phyloP scores from a whole-genome alignment of 2,329 filamentous ascomycete species.

The Cladosporium sphaerospermum region DNA sequence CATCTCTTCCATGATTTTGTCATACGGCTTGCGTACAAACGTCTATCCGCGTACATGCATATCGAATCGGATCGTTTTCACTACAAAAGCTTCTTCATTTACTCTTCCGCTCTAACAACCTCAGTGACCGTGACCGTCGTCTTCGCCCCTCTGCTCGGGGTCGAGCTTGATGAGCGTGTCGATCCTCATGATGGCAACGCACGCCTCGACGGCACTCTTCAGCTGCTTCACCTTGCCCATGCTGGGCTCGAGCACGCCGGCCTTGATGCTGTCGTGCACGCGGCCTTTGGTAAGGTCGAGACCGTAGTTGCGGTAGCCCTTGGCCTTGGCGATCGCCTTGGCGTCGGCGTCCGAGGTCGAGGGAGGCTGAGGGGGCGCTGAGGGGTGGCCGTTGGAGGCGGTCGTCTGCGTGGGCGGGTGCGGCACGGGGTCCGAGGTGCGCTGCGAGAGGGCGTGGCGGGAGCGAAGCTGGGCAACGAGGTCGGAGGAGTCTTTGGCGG shows the following conservation, averaged over 20 bases:
- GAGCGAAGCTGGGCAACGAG: slow-evolving; percentile 92
- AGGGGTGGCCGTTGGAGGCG: slow-evolving; percentile 16
- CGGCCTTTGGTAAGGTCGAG: slow-evolving; percentile 84
- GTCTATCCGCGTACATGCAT: too few species aligned
- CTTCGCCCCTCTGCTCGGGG: slow-evolving; percentile 70
- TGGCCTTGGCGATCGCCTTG: slow-evolving; percentile 84
- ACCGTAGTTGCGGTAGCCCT: slow-evolving; percentile 98
- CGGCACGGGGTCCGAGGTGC: slow-evolving; percentile 71
- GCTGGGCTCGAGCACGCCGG: slow-evolving; percentile 90
- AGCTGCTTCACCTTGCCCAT: slow-evolving; percentile 98
- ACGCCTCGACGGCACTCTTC: slow-evolving; percentile 97
- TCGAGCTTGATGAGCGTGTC: slow-evolving; percentile 98
- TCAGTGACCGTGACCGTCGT: slow-evolving; percentile 47
- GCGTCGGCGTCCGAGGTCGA: slow-evolving; percentile 55
- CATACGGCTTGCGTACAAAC: too few species aligned
- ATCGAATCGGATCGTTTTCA: too few species aligned
- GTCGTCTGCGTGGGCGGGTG: slow-evolving; percentile 29
- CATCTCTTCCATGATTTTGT: too few species aligned
- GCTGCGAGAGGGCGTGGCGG: slow-evolving; percentile 88
- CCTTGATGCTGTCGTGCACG: slow-evolving; percentile 88
- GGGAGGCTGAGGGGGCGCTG: slow-evolving; percentile 15
- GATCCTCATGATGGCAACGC: slow-evolving; percentile 98
- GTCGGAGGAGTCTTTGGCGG: slow-evolving; percentile 91
- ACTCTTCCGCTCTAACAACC: slow-evolving; percentile 15
- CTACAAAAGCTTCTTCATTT: background rate